Base-by-base conservation (phyloP, 2,329 filamentous ascomycete genomes). In the Sphaerulina vaccinii region DNA sequence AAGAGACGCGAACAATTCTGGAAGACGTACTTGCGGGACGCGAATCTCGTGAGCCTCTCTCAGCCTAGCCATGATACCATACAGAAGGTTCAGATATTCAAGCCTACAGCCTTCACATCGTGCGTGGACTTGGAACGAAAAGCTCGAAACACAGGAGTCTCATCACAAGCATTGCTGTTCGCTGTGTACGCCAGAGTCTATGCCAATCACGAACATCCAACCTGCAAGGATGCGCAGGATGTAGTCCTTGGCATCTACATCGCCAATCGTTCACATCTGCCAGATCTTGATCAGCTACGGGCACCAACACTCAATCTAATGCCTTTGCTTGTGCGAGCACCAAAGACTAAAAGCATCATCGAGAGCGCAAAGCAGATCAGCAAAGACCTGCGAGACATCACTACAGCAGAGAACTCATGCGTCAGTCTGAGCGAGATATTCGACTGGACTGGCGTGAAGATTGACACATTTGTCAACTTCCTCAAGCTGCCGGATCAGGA, bases 381-480 rank as follows among this genome's bases (percentile, higher is more conserved):
- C 63, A 62, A 63, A 0, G 88, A 95, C 62, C 70, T 96, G 0
- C 73, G 79, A 29, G 66, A 73, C 3, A 85, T 96, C 29, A 79
- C 77, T 16, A 76, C 60, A 21, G 69, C 71, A 1, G 78, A 75
- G 40, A 82, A 83, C 63, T 77, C 80, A 0, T 73, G 73, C 1
- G 83, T 82, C 0, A 82, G 82, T 1, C 71, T 96, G 1, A 82
- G 81, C 72, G 85, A 95, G 66, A 84, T 96, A 32, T 70, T 76
- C 16, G 69, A 77, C 13, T 96, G 90, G 90, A 92, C 88, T 0
- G 86, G 86, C 0, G 71, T 90, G 1, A 74, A 70, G 48, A 69
- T 95, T 1, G 80, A 87, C 60, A 83, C 80, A 0, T 92, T 88
- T 71, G 83, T 96, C 62, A 96, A 96, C 67, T 93, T 95, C 58